Conservation (phyloP, 495 filamentous ascomycete species). For the Hyaloscypha bicolor region DNA sequence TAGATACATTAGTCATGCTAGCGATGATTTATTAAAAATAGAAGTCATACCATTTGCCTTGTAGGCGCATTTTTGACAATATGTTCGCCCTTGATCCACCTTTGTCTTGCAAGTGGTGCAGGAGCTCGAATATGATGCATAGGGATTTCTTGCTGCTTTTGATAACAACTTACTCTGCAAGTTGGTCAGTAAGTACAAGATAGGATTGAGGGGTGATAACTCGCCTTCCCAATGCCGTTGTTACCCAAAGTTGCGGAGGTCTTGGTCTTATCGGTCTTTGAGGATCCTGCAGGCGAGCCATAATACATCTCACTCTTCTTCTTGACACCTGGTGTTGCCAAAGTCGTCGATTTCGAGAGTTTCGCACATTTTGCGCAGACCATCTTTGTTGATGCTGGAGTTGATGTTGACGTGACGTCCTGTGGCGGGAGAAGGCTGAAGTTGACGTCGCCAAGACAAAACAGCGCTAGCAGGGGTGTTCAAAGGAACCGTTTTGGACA, state of each 20-base stretch:
- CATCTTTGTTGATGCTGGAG: constrained; percentile 45
- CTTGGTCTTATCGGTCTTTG: constrained; percentile 41
- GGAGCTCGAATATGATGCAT: constrained; percentile 61
- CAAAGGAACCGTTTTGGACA: not conserved
- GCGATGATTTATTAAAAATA: not conserved
- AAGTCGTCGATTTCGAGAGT: constrained; percentile 60
- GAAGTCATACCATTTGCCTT: constrained; percentile 57
- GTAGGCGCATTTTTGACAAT: constrained; percentile 69
- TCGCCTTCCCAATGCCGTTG: constrained; percentile 55
- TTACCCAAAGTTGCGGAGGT: constrained; percentile 56
- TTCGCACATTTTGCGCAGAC: constrained; percentile 72
- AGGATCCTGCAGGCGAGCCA: constrained; percentile 55
- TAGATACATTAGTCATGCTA: constrained; percentile 26
- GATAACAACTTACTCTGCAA: constrained; percentile 67
- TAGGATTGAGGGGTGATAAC: constrained; percentile 30
- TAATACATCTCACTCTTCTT: constrained; percentile 74
- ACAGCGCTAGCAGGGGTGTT: not conserved
- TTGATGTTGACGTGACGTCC: not conserved
- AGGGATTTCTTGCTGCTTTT: constrained; percentile 69
- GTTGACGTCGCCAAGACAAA: not conserved
- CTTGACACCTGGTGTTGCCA: constrained; percentile 71
- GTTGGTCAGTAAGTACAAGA: constrained; percentile 17
- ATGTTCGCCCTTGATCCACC: constrained; percentile 61
- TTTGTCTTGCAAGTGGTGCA: constrained; percentile 66
- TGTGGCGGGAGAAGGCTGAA: constrained; percentile 22